Evolutionary conservation across 768 basidiomycete genomes (phyloP), one percentile per base, ranked within the genome.

Genomic region (Naematelia aurantialba): DNA sequence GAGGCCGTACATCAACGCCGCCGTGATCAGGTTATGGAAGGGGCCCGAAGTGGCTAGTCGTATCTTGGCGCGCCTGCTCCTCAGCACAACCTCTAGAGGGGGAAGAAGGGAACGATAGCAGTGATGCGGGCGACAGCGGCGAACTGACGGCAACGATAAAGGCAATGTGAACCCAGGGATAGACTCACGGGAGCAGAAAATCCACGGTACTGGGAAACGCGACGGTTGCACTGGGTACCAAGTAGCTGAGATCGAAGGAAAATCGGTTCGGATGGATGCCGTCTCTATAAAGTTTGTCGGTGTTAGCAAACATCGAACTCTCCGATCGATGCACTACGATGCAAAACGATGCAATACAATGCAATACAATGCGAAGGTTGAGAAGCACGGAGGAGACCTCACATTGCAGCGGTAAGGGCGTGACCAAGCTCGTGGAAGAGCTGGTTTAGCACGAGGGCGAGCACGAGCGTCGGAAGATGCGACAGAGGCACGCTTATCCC

Each of bases 361-460:
- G n/a, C n/a, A n/a, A n/a, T n/a, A n/a, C n/a, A n/a, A n/a, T n/a
- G n/a, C n/a, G n/a, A n/a, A n/a, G n/a, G n/a, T n/a, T n/a, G 25
- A 19, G 5, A 19, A 47, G 45, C 12, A 24, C 17, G 11, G 47
- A 22, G 17, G 8, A 3, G 5, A 14, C 77, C 87, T 70, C 75
- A 90, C 88, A 87, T 69, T 19, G 89, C 87, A 12, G 86, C 90
- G 8, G 85, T 79, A 45, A 91, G 68, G 12, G 86, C 87, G 74
- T 93, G 90, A 4, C 90, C 90, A 0, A 83, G 74, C 77, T 93
- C 90, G 64, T 92, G 90, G 19, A 88, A 71, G n/a, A 85, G 65
- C 74, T 91, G 89, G 55, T 82, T 82, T 8, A 83, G 22, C 47
- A 85, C 80, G 14, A 91, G 80, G 0, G 86, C 82, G 4, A 83